Conservation (phyloP, 139 green algal genomes). For the Coelastrella sp. region DNA sequence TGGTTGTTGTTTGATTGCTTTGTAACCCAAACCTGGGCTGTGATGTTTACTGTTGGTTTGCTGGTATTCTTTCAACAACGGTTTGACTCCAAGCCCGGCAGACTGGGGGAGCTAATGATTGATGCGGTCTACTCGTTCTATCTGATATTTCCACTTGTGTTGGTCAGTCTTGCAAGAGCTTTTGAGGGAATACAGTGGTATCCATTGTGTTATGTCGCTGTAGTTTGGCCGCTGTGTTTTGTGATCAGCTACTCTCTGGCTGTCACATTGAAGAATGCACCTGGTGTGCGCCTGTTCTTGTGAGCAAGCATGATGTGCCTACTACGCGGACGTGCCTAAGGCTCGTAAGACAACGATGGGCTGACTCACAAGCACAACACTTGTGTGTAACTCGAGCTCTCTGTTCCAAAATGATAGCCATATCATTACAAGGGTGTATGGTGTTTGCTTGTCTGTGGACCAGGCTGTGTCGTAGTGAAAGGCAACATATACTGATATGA, state of each 20-base stretch:
- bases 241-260: not conserved
- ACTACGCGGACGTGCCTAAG: too few relatives aligned
- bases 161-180: not conserved
- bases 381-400: too few relatives aligned
- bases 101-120: not conserved
- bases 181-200: not conserved
- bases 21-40: not conserved
- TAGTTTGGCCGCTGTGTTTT: not conserved
- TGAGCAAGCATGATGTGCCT: not conserved
- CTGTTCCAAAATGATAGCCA: too few relatives aligned
- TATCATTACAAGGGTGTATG: too few relatives aligned
- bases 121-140: not conserved
- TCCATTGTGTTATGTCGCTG: not conserved
- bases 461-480: too few relatives aligned
- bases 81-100: not conserved
- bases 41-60: not conserved
- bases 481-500: too few relatives aligned
- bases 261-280: not conserved
- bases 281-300: not conserved
- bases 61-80: not conserved
- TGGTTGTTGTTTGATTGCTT: not conserved
- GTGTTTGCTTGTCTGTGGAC: too few relatives aligned
- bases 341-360: too few relatives aligned
- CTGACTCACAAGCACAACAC: too few relatives aligned
- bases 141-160: not conserved